Base-by-base conservation (phyloP, 768 basidiomycete genomes). In the Cubamyces lactineus region DNA sequence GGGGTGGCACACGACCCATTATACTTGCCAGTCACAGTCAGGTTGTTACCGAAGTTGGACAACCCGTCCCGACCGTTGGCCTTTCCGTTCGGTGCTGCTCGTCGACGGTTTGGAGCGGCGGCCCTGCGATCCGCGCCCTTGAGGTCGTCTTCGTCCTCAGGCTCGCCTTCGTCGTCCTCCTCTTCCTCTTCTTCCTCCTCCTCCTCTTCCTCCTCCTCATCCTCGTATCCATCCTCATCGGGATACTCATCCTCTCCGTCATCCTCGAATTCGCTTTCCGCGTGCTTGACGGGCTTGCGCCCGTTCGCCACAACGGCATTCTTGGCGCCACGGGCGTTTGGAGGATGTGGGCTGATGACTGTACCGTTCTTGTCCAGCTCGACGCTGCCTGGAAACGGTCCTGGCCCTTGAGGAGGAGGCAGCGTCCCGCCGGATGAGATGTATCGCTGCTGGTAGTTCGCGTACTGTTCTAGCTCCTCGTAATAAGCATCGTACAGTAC, bases 401-500 rank as follows among this genome's bases (percentile, higher is more conserved):
- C 96, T 8, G 97, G 96, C 15, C 96, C 96, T 47, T 91, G 93
- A 34, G 96, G 96, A 56, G 94, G 92, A 67, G 94, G 88, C 70
- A 95, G 83, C 42, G 88, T 91, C 65, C 94, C 91, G 71, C 92
- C 91, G 66, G 92, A 94, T 70, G 87, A 86, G 70, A 93, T 91
- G 80, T 94, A 95, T 78, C 88, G 92, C 85, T 94, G 92, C 84
- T 96, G 94, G 81, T 92, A 91, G 79, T 93, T 91, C 78, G 96
- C 97, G 86, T 98, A 98, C 81, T 91, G 89, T 84, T 97, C 94
- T 82, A 99, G 89, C 84, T 98, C 96, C 77, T 97, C 94, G 87
- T 98, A 98, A 86, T 98, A 99, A 82, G 96, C 95, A 85, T 98
- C 96, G 86, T 99, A 99, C 80, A 98, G 89, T 81, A 95, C 93